Base-by-base conservation (phyloP, 164 flowering plant genomes). In the Piper longum region DNA sequence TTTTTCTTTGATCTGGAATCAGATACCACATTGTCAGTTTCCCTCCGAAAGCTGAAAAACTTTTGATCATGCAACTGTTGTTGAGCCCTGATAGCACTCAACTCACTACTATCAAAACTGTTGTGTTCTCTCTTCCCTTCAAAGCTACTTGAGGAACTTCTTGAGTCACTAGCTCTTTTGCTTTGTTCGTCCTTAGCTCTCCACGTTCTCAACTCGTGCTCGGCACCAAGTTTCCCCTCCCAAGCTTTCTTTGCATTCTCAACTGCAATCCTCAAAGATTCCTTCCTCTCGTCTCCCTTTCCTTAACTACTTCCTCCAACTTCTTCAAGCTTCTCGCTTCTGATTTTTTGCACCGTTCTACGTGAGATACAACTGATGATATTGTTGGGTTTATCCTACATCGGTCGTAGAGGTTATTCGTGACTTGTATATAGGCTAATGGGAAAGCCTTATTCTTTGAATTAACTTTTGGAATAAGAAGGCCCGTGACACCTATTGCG, bases 201-300 rank as follows among this genome's bases (percentile, higher is more conserved):
- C 99, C 99, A 90, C 62, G 76, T 85, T 65, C 99, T 84, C 71
- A 93, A 56, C 71, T 93, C 91, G 60, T 93, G 96, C 67, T 93
- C 99, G 4, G 83, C 81, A 4, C 88, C 87, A 72, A 90, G 60
- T 67, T 93, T 88, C 55, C 97, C 97, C 76, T 82, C 83, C 75
- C 80, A 75, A 19, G 97, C 97, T 70, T 75, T 78, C 74, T 83
- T 89, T 39, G 96, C 88, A 73, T 81, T 90, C 63, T 83, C 82
- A 76, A 70, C 36, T 36, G 96, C 96, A 60, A 59, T 54, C 60
- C 60, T 69, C 62, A 90, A 67, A 6, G 83, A 82, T 64, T 79
- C 85, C 74, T 80, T 85, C 66, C 73, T 78, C 1, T 69, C 69
- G 45, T 67, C 62, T 67, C 62, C 75, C 83, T 61, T 63, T 90